Base-by-base conservation (phyloP, 495 filamentous ascomycete species). In the Aspergillus affinis region DNA sequence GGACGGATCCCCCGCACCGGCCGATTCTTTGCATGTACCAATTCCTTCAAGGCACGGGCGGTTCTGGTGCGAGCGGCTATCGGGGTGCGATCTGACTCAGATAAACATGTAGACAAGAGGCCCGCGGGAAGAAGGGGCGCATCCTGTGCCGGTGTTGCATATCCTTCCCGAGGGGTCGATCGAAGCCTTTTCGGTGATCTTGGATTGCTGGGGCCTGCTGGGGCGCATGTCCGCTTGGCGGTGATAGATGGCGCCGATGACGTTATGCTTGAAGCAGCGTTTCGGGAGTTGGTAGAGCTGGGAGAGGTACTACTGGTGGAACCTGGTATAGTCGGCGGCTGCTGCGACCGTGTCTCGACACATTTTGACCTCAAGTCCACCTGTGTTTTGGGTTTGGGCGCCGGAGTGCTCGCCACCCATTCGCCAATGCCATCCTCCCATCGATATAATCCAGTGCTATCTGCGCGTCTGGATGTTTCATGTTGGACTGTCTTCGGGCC, bases 341-440 rank as follows among this genome's bases (percentile, higher is more conserved):
- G 21, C 26, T 45, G 44, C 15, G 46, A 32, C 36, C 48, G 65
- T 51, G 59, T 41, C 44, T 13, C 48, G 46, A 30, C 53, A 47
- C 27, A 29, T 44, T 51, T 61, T 46, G 50, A 18, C 20, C 29
- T 41, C 12, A 54, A n/a, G 44, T 55, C 51, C 27, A 52, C 55
- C 21, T 21, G 45, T 10, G 55, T 48, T 51, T 64, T 64, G 19
- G 57, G 12, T 55, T 72, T 75, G 32, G 58, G 18, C 29, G 64
- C 70, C 6, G 81, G 81, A 17, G 79, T 82, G 41, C 72, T 74
- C 48, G 72, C 75, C 49, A 84, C 75, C 81, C 81, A 84, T 58
- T 84, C 81, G 36, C 75, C 77, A 64, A 84, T 82, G 47, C 77
- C 77, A 56, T 83, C 80, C 63, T 84, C 82, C 81, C 81, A 84